Base-by-base conservation (phyloP, 1,284 basidiomycete species). In the Moniliella sp. region DNA sequence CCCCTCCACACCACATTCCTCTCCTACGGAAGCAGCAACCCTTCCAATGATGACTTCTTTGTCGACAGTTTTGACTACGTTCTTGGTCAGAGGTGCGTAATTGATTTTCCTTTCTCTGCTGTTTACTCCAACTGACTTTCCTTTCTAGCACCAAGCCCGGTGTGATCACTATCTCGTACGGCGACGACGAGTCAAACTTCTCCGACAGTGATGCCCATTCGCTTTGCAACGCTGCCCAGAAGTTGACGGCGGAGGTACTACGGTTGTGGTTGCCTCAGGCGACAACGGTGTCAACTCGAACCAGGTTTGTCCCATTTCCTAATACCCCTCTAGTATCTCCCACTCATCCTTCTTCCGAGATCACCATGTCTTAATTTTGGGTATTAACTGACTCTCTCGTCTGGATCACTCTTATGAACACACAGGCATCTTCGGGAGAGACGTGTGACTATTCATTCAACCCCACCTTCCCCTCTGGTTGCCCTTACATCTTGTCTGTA, bases 371-470 rank as follows among this genome's bases (percentile, higher is more conserved):
- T 14, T 25, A 27, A 3, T 28, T 27, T 11, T 28, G 26, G 14
- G 29, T 34, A 12, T 15, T 34, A 15, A 16, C 62, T 40, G 64
- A 65, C 26, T 68, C 67, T 8, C 70, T n/a, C n/a, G n/a, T 26
- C 9, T 33, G 38, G 21, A 34, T 25, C 13, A 33, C 29, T n/a
- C 18, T 40, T 4, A 11, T 3, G 4, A 19, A n/a, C n/a, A 10
- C 4, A 4, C n/a, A n/a, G n/a, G n/a, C 14, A 14, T 23, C 21
- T 7, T 23, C 21, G 8, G 21, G 8, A n/a, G 8, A 7, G 21
- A 7, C 21, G 8, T 23, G 21, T n/a, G n/a, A 23, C 8, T 23
- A 31, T 12, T 26, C 25, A 9, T 31, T 40, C 16, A 36, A 15
- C 25, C 39, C 41, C 1, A 18, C 31, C 5, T 34, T 29, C 36